phyloP scores from a whole-genome alignment of 257 asterid genomes.

The Salvia hispanica region DNA sequence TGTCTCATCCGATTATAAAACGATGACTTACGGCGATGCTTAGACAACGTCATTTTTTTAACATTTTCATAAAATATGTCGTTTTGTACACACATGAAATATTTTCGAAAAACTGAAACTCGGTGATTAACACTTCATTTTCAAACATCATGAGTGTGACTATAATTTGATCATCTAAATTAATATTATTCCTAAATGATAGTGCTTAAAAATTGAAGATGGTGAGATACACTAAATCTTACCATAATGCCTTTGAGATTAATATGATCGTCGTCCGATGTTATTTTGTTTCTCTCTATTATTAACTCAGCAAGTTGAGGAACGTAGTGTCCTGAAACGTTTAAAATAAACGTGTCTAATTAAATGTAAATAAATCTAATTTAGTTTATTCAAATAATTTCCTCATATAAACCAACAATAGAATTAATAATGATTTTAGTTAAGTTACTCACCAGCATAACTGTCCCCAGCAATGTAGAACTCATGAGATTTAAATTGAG shows the following conservation, averaged over 20 bases:
- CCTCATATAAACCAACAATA: background rate
- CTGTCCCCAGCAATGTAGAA: conserved; percentile 93
- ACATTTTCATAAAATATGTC: too few species aligned
- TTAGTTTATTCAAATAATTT: background rate
- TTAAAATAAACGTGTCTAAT: background rate
- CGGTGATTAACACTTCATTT: too few species aligned
- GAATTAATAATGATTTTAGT: background rate
- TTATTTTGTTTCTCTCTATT: conserved; percentile 51
- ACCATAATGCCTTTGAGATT: conserved; percentile 83
- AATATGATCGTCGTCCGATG: conserved; percentile 33
- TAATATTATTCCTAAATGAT: too few species aligned
- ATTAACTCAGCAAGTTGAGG: conserved; percentile 76
- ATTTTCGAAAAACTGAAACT: too few species aligned
- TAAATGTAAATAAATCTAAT: background rate
- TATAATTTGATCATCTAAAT: too few species aligned
- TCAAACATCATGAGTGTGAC: too few species aligned
- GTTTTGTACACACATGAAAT: too few species aligned
- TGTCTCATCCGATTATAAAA: too few species aligned
- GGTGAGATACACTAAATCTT: background rate
- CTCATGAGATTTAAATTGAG: conserved; percentile 73
- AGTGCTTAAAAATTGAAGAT: background rate
- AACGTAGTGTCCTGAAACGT: conserved; percentile 69
- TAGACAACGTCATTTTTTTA: too few species aligned
- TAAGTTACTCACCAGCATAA: conserved; percentile 55
- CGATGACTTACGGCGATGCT: too few species aligned